Evolutionary conservation across 2,329 filamentous ascomycete genomes (phyloP), one percentile per base, ranked within the genome.

Genomic region (Daldinia eschscholtzii): DNA sequence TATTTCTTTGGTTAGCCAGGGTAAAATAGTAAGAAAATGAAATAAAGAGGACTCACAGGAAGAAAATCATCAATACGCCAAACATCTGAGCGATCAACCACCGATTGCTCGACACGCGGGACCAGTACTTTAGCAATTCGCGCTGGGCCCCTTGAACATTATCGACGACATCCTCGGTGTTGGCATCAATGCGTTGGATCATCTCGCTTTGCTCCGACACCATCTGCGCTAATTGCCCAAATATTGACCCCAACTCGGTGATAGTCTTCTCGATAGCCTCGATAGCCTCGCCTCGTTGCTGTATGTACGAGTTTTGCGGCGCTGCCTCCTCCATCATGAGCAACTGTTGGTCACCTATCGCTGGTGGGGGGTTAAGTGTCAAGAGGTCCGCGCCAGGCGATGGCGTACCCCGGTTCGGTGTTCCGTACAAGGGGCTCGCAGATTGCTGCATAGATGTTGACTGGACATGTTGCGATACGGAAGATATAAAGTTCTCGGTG

Each of bases 231-330:
- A 99, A 84, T 80, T 99, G 95, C 7, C 94, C 93, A 79, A 98
- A 98, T 70, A 98, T 98, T 13, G 72, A 91, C 86, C 96, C 96
- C 0, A 99, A 85, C 79, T 99, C 96, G 70, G 89, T 90, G 74
- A 99, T 99, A 1, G 96, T 99, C 74, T 93, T 91, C 80, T 99
- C 96, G 67, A 99, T 99, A 4, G 94, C 93, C 78, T 98, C 95
- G 71, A 99, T 98, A 0, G 96, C 96, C 80, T 98, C 93, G 18
- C 95, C 95, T 79, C 96, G 88, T 78, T 97, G 93, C 75, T 97
- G 92, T 69, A 98, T 97, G 78, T 99, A 98, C 30, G 89, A 86
- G 79, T 98, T 98, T 70, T 90, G 86, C 4, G 92, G 89, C 73
- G 94, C 92, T 9, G 93, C 94, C 81, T 97, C 93, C 81, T 98